Percentiles rank a stretch among this genome's conserved stretches.
Conservation (phyloP, 306 rosid genomes). For the Echinosophora koreensis region DNA sequence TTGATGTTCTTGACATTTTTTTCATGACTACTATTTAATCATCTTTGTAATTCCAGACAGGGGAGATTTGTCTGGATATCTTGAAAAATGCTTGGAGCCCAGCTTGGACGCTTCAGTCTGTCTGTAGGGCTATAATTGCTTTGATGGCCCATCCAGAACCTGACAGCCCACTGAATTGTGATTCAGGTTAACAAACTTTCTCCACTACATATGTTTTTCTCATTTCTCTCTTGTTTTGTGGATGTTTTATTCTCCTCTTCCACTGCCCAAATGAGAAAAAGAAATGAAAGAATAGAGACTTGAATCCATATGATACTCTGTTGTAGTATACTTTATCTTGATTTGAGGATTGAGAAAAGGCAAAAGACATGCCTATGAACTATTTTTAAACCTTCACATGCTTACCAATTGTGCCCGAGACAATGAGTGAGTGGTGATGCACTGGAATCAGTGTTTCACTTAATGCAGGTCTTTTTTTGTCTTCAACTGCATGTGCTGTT, state of each 20-base stretch:
- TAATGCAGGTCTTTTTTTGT: neutral
- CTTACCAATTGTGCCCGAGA: slow-evolving; percentile 17
- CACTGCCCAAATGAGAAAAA: neutral
- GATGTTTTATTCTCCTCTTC: neutral
- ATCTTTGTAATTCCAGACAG: slow-evolving; percentile 64
- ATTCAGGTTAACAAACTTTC: slow-evolving; percentile 69
- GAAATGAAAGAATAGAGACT: slow-evolving; percentile 26
- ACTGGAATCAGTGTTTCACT: neutral
- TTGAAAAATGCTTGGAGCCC: slow-evolving; percentile 99
- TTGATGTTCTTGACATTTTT: slow-evolving; percentile 35
- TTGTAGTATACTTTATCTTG: slow-evolving; percentile 9
- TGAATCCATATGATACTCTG: slow-evolving; percentile 21
- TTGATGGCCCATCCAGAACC: slow-evolving; percentile 99
- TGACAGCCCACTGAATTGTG: slow-evolving; percentile 97
- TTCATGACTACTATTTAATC: slow-evolving; percentile 4
- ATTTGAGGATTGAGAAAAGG: slow-evolving; percentile 22
- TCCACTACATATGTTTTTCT: slow-evolving; percentile 11
- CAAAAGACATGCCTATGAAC: slow-evolving; percentile 17
- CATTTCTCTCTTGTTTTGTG: neutral
- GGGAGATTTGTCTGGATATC: slow-evolving; percentile 98
- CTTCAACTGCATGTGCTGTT: slow-evolving; percentile 10
- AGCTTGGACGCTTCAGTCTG: slow-evolving; percentile 99
- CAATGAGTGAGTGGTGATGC: slow-evolving; percentile 22
- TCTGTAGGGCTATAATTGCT: slow-evolving; percentile 97
- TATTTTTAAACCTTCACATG: slow-evolving; percentile 10